Evolutionary conservation across 345 rosid genomes (phyloP), one percentile per base, ranked within the genome.

Genomic region (Populus euphratica): DNA sequence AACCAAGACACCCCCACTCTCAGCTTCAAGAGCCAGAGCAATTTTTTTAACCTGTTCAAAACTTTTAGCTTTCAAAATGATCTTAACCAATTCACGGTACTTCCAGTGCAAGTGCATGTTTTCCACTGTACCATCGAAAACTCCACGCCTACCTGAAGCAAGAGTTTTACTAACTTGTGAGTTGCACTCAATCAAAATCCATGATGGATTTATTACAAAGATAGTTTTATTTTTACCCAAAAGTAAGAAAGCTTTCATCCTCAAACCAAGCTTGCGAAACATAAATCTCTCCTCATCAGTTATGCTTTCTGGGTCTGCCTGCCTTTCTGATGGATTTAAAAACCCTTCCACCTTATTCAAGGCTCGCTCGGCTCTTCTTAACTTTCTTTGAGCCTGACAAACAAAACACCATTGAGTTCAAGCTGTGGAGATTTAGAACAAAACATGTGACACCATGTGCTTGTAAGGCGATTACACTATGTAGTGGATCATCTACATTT

Each of bases 91-190:
- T 77, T 93, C 99, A 35, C 99, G 84, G 79, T 95, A 90, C 77
- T 93, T 95, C 99, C 99, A 95, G 76, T 93, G 99, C 88, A 95
- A 88, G 86, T 95, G 99, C 98, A 95, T 95, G 85, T 95, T 95
- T 81, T 95, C 98, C 80, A 95, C 90, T 1, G 99, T 95, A 73
- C 99, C 98, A 84, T 90, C 97, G 71, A 93, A 95, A 81, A 95
- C 93, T 49, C 99, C 99, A 69, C 97, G 93, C 68, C 98, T 82
- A 79, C 98, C 99, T 95, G 88, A 79, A 88, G 47, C 76, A 80
- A 72, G 81, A 72, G 77, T 77, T 47, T 69, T 13, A 72, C 12
- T 69, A 33, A 77, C 73, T 73, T 77, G 80, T 74, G 73, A 77
- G 75, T 67, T 70, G 68, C 13, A 69, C 33, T 68, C 61, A 74